Evolutionary conservation across 2,329 filamentous ascomycete species (phyloP), one percentile per base, ranked within the genome.

Genomic region (Periconia digitata): DNA sequence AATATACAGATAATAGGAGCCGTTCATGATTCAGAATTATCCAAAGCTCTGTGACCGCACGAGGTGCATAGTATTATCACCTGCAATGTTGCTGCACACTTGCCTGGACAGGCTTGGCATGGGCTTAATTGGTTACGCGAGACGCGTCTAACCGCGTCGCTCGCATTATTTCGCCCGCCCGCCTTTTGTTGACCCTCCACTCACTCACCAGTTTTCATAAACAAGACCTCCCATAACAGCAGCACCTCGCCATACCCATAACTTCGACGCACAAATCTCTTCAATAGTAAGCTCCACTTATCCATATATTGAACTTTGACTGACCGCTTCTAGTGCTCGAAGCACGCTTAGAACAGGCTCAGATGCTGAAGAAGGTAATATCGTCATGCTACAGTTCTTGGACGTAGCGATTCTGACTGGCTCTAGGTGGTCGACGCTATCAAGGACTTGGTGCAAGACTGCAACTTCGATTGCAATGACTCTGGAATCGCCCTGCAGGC

Each of bases 391-490:
- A 18, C 22, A 17, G 10, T 32, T 20, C 7, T 18, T 18, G 8
- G 21, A 22, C 13, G 16, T 18, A 13, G 16, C 12, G 27, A 24
- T 16, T 12, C 24, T 42, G 15, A 42, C 40, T 18, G 6, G 40
- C 46, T 38, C 17, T 41, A 96, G 91, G 90, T 97, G 56, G 92
- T 99, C 67, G 95, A 99, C 73, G 90, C 95, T 64, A 96, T 99
- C 85, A 97, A 96, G 78, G 94, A 99, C 69, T 85, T 99, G 43
- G 94, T 99, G 45, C 94, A 97, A 76, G 94, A 99, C 79, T 99
- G 94, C 86, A 99, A 99, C 79, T 99, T 99, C 79, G 94, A 99
- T 82, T 99, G 95, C 87, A 99, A 97, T 87, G 95, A 99, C 82
- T 92, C 90, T 46, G 94, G 94, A 55, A 94, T 99, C 69, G 92